phyloP scores from a whole-genome alignment of 768 basidiomycete genomes.

The Coprinopsis marcescibilis region DNA sequence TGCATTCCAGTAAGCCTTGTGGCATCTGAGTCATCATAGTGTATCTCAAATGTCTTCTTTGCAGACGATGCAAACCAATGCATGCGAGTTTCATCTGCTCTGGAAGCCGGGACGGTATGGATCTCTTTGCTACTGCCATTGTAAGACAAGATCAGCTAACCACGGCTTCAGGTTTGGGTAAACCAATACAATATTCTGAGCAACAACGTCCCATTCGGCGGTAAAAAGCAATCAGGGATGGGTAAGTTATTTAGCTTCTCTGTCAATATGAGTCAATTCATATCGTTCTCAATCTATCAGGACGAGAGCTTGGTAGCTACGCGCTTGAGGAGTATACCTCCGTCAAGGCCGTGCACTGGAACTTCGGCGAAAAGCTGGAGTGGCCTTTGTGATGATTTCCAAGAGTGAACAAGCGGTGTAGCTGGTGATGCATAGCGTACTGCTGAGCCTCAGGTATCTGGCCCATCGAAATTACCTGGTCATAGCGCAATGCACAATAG shows the following conservation, averaged over 20 bases:
- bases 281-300: conserved; percentile 30
- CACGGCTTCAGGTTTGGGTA: conserved; percentile 66
- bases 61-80: conserved; percentile 80
- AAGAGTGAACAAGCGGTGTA: too few relatives aligned
- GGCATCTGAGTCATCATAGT: conserved; percentile 10
- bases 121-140: conserved; percentile 10
- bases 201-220: conserved; percentile 93
- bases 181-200: conserved; percentile 83
- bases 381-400: conserved; percentile 43
- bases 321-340: conserved; percentile 82
- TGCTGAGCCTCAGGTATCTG: too few relatives aligned
- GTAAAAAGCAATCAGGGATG: conserved; percentile 89
- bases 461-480: too few relatives aligned
- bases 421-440: too few relatives aligned
- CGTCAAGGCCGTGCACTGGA: conserved; percentile 82
- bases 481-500: too few relatives aligned
- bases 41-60: conserved; percentile 13
- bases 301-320: conserved; percentile 82
- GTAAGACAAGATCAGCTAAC: background rate
- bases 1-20: conserved; percentile 68
- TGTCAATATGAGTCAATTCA: background rate
- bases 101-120: conserved; percentile 85
- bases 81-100: conserved; percentile 77
- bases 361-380: conserved; percentile 73
- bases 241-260: conserved; percentile 36